Conservation (phyloP, 2,329 filamentous ascomycete genomes). For the Penicillium fuscoglaucum region DNA sequence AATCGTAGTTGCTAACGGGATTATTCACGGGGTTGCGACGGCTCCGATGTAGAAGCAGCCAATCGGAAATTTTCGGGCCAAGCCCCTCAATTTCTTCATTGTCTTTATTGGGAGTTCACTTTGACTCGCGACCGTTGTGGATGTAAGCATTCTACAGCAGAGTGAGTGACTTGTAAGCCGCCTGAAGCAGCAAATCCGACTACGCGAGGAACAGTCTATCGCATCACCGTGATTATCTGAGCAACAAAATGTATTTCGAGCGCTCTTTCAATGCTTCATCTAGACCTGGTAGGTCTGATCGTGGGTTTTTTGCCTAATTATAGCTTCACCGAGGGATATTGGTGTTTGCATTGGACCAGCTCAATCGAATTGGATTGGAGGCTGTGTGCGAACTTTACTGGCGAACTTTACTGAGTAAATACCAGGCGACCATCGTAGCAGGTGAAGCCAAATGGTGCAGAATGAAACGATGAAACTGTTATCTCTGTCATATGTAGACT, state of each 20-base stretch:
- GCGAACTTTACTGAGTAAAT: too few species aligned
- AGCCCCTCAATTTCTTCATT: too few species aligned
- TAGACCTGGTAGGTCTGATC: not conserved
- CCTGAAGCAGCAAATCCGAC: not conserved
- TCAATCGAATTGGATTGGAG: too few species aligned
- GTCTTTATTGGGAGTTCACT: not conserved
- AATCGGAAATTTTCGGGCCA: too few species aligned
- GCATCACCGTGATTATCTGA: not conserved
- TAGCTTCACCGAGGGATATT: not conserved
- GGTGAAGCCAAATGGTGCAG: too few species aligned
- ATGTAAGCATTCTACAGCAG: not conserved
- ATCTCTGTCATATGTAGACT: slow-evolving; percentile 1
- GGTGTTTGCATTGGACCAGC: too few species aligned
- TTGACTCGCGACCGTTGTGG: not conserved
- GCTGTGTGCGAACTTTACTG: too few species aligned
- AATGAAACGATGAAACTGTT: slow-evolving; percentile 1
- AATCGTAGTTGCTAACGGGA: too few species aligned
- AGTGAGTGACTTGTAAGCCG: not conserved
- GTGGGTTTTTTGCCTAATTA: not conserved
- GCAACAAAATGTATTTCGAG: not conserved
- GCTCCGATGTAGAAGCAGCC: too few species aligned
- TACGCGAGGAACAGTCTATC: not conserved
- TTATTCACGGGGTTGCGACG: too few species aligned
- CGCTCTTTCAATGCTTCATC: slow-evolving; percentile 1
- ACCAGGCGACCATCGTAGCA: too few species aligned